Conservation (phyloP, 768 basidiomycete species). For the Russula emetica region DNA sequence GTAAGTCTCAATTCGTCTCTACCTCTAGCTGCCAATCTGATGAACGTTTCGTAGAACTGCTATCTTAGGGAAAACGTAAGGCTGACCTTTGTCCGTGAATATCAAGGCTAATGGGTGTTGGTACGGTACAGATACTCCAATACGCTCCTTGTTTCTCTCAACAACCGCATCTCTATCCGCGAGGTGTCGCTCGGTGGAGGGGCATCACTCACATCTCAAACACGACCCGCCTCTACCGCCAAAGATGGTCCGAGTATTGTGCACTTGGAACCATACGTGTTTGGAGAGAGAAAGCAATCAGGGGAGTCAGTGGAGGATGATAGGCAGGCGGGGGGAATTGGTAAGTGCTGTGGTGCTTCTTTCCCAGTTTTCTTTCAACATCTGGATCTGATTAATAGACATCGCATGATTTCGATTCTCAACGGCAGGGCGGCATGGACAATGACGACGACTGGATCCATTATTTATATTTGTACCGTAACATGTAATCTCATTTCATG, state of each 20-base stretch:
- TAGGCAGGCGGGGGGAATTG: neutral
- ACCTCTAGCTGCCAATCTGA: neutral
- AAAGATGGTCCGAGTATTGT: too few relatives aligned
- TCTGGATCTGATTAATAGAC: neutral
- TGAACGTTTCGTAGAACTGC: neutral
- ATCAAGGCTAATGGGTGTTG: neutral
- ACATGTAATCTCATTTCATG: neutral
- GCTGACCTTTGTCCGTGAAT: neutral
- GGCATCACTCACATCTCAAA: neutral
- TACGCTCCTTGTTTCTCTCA: slow-evolving; percentile 14
- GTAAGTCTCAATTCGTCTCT: neutral
- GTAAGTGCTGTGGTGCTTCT: neutral
- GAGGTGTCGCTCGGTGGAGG: neutral
- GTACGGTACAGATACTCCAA: slow-evolving; percentile 9
- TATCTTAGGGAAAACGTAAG: slow-evolving; percentile 19
- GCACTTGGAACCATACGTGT: neutral
- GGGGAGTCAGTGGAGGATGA: neutral
- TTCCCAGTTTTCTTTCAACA: neutral
- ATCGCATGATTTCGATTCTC: neutral
- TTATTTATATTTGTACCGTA: neutral
- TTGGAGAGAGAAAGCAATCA: neutral
- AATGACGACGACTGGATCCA: too few relatives aligned
- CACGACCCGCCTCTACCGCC: neutral
- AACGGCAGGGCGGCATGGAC: neutral
- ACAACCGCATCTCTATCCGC: slow-evolving; percentile 17